Percentiles rank a stretch among this genome's conserved stretches.
Evolutionary conservation across 2,329 filamentous ascomycete genomes (phyloP).

Genomic region (Ilyonectria robusta): DNA sequence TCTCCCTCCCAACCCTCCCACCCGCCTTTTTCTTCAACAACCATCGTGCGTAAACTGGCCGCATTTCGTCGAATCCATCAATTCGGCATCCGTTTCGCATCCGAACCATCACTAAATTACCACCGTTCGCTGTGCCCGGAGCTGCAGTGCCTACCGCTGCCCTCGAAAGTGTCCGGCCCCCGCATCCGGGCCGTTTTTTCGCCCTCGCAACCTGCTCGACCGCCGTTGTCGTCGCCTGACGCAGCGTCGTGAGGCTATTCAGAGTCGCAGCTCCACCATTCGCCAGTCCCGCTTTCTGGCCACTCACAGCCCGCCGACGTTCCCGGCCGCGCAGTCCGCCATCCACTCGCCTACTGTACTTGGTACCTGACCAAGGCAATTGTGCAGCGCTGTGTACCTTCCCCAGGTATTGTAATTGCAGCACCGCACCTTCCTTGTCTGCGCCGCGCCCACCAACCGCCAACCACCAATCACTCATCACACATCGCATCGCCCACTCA

Average conservation of each 20-base stretch:
- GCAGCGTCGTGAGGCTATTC: slow-evolving; percentile 58
- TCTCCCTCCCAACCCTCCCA: slow-evolving; percentile 43
- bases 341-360: slow-evolving; percentile 29
- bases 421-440: slow-evolving; percentile 12
- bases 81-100: slow-evolving; percentile 53
- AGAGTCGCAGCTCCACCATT: slow-evolving; percentile 47
- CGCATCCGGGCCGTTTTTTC: slow-evolving; percentile 43
- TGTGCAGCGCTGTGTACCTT: slow-evolving; percentile 29
- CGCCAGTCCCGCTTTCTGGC: slow-evolving; percentile 42
- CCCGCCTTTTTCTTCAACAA: slow-evolving; percentile 53
- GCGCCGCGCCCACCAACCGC: neutral
- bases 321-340: slow-evolving; percentile 32
- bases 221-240: slow-evolving; percentile 39
- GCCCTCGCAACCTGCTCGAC: slow-evolving; percentile 22
- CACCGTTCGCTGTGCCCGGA: slow-evolving; percentile 53
- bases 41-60: slow-evolving; percentile 50
- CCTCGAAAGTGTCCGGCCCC: slow-evolving; percentile 40
- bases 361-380: slow-evolving; percentile 30
- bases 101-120: slow-evolving; percentile 54
- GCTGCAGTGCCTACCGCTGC: slow-evolving; percentile 48
- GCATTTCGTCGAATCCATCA: slow-evolving; percentile 58
- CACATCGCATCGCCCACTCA: slow-evolving; percentile 18
- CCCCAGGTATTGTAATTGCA: slow-evolving; percentile 32
- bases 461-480: slow-evolving; percentile 21
- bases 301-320: slow-evolving; percentile 45